Evolutionary conservation across 371 early-diverging fungal genomes (phyloP), one percentile per base, ranked within the genome.

Genomic region (Actinomortierella ambigua): DNA sequence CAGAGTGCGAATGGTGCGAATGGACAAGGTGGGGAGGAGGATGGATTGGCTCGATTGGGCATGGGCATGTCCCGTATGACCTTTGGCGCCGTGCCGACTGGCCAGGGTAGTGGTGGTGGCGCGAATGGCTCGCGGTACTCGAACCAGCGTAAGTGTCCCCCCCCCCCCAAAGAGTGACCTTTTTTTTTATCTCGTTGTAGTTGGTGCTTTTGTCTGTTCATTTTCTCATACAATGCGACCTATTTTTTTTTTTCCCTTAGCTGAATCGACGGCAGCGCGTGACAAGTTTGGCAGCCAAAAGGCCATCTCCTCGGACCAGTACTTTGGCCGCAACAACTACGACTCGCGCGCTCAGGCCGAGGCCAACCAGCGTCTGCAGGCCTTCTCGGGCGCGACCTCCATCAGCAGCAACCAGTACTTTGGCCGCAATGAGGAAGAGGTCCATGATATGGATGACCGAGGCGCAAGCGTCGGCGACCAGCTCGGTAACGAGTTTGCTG

Each of bases 271-370:
- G 24, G 60, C 77, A 8, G 88, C 87, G 0, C 82, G 81, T 24
- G 84, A 85, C 24, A 87, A 86, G 61, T 96, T 96, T 78, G 88
- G 87, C 7, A 80, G 66, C 44, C 91, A 92, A 17, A 92, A 90
- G 63, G 86, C 90, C 22, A 94, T 96, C 53, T 92, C 92, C 2
- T 90, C 93, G 4, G 95, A 95, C 60, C 93, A 94, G 77, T 96
- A 87, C 79, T 96, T 96, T 86, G 91, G 89, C 11, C 86, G 95
- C 40, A 87, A 88, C 50, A 79, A 79, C 26, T 91, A 89, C 53
- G 87, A 88, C 68, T 83, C 83, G 40, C 77, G 82, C 14, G 73
- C 83, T 5, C 84, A 89, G 22, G 81, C 88, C 14, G 90, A 90
- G 55, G 85, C 89, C 20, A 77, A 81, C 29, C 75, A 60, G 9